Evolutionary conservation across 352 stramenopile genomes (phyloP), one percentile per base, ranked within the genome.

Genomic region (Phytophthora kernoviae): DNA sequence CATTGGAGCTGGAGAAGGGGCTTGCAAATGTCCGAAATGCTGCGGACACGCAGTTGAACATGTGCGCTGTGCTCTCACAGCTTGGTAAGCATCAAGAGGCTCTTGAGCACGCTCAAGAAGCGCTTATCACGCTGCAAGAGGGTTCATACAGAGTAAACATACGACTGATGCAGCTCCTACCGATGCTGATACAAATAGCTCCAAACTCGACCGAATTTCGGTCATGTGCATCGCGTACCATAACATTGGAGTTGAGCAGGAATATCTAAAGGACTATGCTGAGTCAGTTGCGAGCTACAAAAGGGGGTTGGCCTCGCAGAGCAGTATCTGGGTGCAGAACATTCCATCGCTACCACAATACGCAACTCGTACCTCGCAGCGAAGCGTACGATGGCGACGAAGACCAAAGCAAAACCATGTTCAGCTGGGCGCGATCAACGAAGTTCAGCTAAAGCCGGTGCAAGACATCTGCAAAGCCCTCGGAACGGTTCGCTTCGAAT

Each of bases 161-260:
- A 37, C 24, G 7, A 47, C 40, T 24, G 49, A 43, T 18, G 51
- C 40, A 11, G 24, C 24, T 6, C 26, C 24, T 21, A 10, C 14
- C 14, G 45, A 45, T 45, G 48, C 15, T 37, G 54, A 55, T 12
- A 51, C 41, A 10, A 45, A 52, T 37, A 60, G 33, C 18, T 27
- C 58, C 5, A 60, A 39, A 42, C 54, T 88, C 1, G 93, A 98
- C 54, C 76, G 90, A 30, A 87, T 97, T 15, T 96, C 93, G 0
- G 92, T 98, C 43, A 84, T 98, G 63, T 95, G 87, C 45, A 98
- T 98, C 50, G 91, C 93, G 11, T 98, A 98, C 65, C 93, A 98
- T 67, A 98, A 98, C 60, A 90, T 98, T 50, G 94, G 91, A 24
- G 94, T 98, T 9, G 94, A 98, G 75, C 87, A 97, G 51, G 94